Base-by-base conservation (phyloP, 352 stramenopile species). In the Saprolegnia diclina region DNA sequence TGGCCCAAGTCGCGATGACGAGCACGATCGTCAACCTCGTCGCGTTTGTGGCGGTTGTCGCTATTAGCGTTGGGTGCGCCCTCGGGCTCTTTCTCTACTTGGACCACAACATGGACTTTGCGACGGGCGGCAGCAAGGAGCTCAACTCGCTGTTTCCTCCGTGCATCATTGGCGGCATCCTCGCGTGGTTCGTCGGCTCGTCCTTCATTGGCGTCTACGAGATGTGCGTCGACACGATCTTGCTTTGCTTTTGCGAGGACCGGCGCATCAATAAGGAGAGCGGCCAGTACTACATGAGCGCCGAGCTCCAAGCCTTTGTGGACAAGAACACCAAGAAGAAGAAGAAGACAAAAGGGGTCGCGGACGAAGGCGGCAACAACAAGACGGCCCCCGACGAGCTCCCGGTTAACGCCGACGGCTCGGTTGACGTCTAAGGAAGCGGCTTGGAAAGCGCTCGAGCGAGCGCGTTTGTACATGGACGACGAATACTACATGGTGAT, bases 181-280 rank as follows among this genome's bases (percentile, higher is more conserved):
- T 98, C 24, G 82, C 92, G 7, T 99, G 91, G 80, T 97, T 97
- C 66, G 83, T 98, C 38, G 88, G 82, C 5, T 88, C 80, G 7
- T 97, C 98, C 71, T 98, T 99, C 67, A 84, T 98, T 56, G 81
- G 86, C 26, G 89, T 98, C 9, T 99, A 98, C 74, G 91, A 96
- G 64, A 98, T 98, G 85, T 78, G 81, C 26, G 98, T 98, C 68
- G 87, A 94, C 46, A 98, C 92, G 7, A 97, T 98, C 38, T 74
- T 99, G 45, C 78, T 98, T 62, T 98, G 94, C 74, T 99, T 98
- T 75, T 95, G 97, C 67, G 92, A 97, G 48, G 95, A 99, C 75
- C 76, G 79, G 44, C 74, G 90, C 63, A 53, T 81, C 19, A 95
- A 95, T 73, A 87, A 88, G 22, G 76, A 77, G 0, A 79, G 72